Evolutionary conservation across 129 eudicot species (phyloP), one percentile per base, ranked within the genome.

Genomic region (Solidago caesia): DNA sequence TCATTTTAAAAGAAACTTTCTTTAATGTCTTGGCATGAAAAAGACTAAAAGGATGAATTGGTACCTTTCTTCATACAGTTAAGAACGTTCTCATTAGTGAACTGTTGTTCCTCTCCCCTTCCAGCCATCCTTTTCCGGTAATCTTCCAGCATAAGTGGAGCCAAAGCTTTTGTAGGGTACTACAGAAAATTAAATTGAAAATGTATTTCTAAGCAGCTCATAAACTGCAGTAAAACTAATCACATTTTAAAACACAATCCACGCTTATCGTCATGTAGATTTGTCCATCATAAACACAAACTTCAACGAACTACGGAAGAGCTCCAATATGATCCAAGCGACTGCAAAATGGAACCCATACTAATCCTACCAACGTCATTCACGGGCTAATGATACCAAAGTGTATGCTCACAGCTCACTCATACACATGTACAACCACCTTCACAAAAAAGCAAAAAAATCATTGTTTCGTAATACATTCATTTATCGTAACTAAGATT

Each of bases 281-380:
- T 16, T 97, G 98, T 63, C 98, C 98, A 25, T 59, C 81, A 73
- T 88, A 94, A 26, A 97, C 98, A 77, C 98, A 94, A 70, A 94
- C 98, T 87, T 94, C 93, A 79, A 97, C 88, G 57, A 94, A 94
- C 83, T 90, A 94, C 2, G 98, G 97, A 68, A 94, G 90, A 63
- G 98, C 98, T 48, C 98, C 98, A 77, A 91, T 81, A 70, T 94
- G 98, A 79, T 94, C 98, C 91, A 91, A 81, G 87, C 90, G 98
- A 83, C 96, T 90, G 84, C 82, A 83, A 67, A 49, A 74, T 45
- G 14, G 14, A 64, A 61, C 51, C 47, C 64, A 64, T 73, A 48
- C 64, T 72, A 52, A 52, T 67, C 56, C 11, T 25, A 25, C 6
- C 16, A 25, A 29, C 29, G 16, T 14, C n/a, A 55, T 10, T 49